These are phyloP conservation scores for Tetrahymena malaccensis DNA, from an alignment of 73 alveolate genomes.

Conservation along the genomic window DNA sequence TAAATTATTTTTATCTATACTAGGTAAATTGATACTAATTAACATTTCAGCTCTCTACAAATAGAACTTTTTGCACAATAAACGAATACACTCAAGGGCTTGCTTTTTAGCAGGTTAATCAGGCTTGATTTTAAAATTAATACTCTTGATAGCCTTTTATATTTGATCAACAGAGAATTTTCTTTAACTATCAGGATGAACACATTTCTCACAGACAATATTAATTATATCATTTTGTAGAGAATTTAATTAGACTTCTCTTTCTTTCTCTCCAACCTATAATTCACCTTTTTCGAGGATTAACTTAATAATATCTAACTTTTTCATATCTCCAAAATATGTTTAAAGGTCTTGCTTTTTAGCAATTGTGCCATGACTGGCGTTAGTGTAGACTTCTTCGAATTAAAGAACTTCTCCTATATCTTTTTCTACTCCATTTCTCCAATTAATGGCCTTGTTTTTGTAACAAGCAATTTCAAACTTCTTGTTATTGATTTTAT, in stretches of 20 bases:
- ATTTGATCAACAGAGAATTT: conserved; percentile 67
- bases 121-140: conserved; percentile 46
- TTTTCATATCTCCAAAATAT: conserved; percentile 67
- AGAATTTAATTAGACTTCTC: conserved; percentile 61
- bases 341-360: conserved; percentile 69
- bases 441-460: conserved; percentile 88
- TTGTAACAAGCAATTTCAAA: conserved; percentile 95
- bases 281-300: conserved; percentile 94
- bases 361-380: conserved; percentile 93
- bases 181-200: conserved; percentile 55
- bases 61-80: conserved; percentile 54
- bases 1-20: background rate
- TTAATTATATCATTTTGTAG: conserved; percentile 69
- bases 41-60: conserved; percentile 81
- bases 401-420: conserved; percentile 90
- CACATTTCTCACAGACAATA: conserved; percentile 66
- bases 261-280: conserved; percentile 74
- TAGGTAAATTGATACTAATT: conserved; percentile 26
- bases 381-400: conserved; percentile 84
- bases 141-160: conserved; percentile 73
- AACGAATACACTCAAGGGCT: conserved; percentile 67
- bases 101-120: conserved; percentile 68
- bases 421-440: conserved; percentile 87
- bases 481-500: conserved; percentile 53
- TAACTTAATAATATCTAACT: conserved; percentile 71